These are phyloP conservation scores for Serendipita vermifera DNA, from an alignment of 768 basidiomycete species.

Conservation along the genomic window DNA sequence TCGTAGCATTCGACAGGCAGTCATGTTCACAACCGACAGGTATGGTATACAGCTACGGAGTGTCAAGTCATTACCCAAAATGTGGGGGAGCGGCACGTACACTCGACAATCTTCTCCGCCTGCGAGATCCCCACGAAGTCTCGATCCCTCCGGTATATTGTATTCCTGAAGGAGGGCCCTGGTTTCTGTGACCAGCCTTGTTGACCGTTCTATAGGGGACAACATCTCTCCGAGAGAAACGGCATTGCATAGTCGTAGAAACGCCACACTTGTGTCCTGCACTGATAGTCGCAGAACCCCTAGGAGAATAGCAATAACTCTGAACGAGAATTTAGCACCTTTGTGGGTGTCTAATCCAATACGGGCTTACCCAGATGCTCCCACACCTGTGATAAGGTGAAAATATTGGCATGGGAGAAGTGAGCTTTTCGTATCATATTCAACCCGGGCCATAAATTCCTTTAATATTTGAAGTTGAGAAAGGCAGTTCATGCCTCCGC, in stretches of 20 bases:
- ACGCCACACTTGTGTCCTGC: not conserved
- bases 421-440: not conserved
- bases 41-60: not conserved
- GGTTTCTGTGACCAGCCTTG: not conserved
- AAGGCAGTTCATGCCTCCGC: not conserved
- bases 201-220: not conserved
- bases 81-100: not conserved
- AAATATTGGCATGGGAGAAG: not conserved
- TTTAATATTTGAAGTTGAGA: constrained; percentile 1
- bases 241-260: not conserved
- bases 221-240: not conserved
- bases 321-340: not conserved
- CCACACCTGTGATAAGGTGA: not conserved
- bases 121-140: not conserved
- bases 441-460: not conserved
- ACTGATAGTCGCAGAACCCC: not conserved
- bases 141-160: not conserved
- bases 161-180: not conserved
- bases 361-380: not conserved
- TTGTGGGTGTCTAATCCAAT: not conserved
- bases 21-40: not conserved
- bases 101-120: not conserved
- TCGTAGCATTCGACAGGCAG: not conserved
- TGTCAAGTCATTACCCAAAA: not conserved
- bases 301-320: not conserved